phyloP scores from a whole-genome alignment of 768 basidiomycete species.

The Mycena epipterygia region DNA sequence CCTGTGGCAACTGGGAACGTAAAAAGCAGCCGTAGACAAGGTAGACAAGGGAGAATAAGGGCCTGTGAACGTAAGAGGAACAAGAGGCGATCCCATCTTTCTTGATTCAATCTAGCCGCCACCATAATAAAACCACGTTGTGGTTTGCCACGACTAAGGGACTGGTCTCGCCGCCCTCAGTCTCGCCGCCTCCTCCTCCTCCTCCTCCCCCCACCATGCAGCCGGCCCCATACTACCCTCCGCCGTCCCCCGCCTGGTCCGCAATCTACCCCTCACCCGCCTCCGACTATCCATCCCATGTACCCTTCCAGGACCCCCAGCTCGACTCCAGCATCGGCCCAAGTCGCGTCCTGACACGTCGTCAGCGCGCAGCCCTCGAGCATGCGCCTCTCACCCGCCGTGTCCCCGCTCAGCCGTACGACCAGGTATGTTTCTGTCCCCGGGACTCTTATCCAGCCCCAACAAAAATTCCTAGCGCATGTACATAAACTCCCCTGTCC shows the following conservation, averaged over 20 bases:
- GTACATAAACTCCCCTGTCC: slow-evolving; percentile 53
- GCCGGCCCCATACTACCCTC: neutral
- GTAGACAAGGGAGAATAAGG: neutral
- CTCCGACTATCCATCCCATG: neutral
- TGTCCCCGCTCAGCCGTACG: slow-evolving; percentile 18
- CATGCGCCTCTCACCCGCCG: slow-evolving; percentile 31
- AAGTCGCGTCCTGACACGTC: slow-evolving; percentile 59
- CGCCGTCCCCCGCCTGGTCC: neutral
- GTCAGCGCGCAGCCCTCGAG: slow-evolving; percentile 53
- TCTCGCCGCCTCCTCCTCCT: neutral
- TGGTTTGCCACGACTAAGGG: no score
- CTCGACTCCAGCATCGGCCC: slow-evolving; percentile 68
- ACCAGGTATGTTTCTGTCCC: slow-evolving; percentile 2
- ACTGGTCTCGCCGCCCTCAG: no score
- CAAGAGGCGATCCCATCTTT: no score
- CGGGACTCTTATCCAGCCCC: slow-evolving; percentile 21
- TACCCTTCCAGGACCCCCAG: slow-evolving; percentile 49
- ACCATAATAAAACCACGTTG: no score
- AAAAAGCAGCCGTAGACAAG: no score
- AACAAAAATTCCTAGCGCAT: slow-evolving; percentile 38
- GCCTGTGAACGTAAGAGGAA: neutral
- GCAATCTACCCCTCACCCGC: slow-evolving; percentile 1
- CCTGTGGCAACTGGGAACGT: neutral
- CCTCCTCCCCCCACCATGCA: slow-evolving; percentile 11
- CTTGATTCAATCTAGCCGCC: neutral